Evolutionary conservation across 768 basidiomycete species (phyloP), one percentile per base, ranked within the genome.

Genomic region (Pisolithus marmoratus): DNA sequence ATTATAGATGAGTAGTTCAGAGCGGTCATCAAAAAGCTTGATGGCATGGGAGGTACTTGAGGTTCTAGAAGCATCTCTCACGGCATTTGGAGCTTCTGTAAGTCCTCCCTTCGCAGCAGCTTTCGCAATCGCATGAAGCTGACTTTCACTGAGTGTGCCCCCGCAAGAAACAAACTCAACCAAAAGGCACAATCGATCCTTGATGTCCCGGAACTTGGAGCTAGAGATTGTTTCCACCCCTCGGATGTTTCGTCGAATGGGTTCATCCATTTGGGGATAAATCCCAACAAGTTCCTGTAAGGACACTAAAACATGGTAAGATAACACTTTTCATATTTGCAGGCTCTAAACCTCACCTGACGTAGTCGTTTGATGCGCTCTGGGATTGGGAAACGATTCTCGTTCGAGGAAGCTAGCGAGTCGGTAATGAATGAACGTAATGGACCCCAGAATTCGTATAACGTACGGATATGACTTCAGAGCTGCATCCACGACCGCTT

Each of bases 401-500:
- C 56, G 54, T 6, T 66, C 55, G 41, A 55, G 55, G 24, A 47
- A 52, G 4, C 64, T 66, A 22, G 48, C 24, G 17, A 5, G 50
- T 8, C 52, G 26, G 1, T 11, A 23, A 31, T 20, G 40, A 6
- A 9, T 14, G 4, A 31, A 36, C 6, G 3, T 22, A 38, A 3
- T 20, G 2, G 22, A 17, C 0, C 12, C 9, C 6, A 19, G 58
- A 57, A 53, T 20, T 42, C 41, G 23, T 9, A 26, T 12, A 0
- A 51, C 63, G 51, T 50, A 64, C 63, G 64, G 64, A 55, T 66
- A 73, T 3, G 52, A 8, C 17, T 17, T 29, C 15, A 54, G 12
- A 7, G 62, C 49, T 11, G 56, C 48, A 7, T 66, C 60, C 5
- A 73, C 14, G 40, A 64, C 51, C 2, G 56, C 60, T n/a, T 65